Evolutionary conservation across 148 eudicot species (phyloP).

Genomic region (Rhododendron kiyosumense): DNA sequence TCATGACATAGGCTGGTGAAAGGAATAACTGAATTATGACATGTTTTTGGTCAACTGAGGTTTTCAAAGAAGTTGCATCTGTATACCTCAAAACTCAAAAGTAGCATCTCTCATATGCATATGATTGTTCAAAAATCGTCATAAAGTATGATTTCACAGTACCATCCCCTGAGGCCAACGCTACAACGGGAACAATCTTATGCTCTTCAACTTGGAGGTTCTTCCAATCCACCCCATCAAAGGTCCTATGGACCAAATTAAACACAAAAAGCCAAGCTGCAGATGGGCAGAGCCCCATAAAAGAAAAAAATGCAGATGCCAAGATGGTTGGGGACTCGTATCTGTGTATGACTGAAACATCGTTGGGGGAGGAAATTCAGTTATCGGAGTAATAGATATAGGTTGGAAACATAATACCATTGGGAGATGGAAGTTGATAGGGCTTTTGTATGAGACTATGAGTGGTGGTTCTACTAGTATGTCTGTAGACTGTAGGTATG

Average conservation of each 20-base stretch:
- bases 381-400: neutral
- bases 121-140: neutral
- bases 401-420: neutral
- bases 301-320: neutral
- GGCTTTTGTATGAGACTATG: too few species aligned
- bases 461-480: too few species aligned
- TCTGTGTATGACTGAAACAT: neutral
- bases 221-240: neutral
- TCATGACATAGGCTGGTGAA: neutral
- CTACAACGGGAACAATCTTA: neutral
- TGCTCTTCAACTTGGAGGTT: neutral
- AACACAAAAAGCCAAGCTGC: neutral
- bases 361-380: neutral
- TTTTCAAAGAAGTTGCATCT: neutral
- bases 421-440: too few species aligned
- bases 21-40: neutral
- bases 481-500: too few species aligned
- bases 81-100: neutral
- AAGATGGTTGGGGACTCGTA: neutral
- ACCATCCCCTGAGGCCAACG: neutral
- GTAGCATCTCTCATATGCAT: neutral
- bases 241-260: neutral
- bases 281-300: neutral
- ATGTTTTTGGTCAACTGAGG: neutral
- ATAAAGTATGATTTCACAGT: neutral